These are phyloP conservation scores for Cinnamomum chago DNA, from an alignment of 164 flowering plant genomes.

Conservation along the genomic window DNA sequence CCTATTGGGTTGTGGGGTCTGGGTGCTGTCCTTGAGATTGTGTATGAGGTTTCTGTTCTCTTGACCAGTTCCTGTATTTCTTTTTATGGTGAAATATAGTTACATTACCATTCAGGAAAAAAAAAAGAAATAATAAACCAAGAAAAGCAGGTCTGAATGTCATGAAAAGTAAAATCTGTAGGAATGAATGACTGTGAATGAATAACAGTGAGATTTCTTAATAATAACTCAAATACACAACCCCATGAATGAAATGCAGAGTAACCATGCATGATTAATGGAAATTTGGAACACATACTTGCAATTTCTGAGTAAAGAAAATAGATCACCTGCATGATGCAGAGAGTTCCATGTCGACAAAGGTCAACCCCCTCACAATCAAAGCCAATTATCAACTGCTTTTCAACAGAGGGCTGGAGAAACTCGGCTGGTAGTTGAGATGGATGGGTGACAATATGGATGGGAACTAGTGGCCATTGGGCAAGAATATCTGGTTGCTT, in stretches of 20 bases:
- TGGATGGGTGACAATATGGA: conserved; percentile 60
- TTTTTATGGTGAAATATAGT: no score
- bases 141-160: no score
- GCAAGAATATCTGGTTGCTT: conserved; percentile 30
- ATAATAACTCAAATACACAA: neutral
- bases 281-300: neutral
- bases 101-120: no score
- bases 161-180: no score
- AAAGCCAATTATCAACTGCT: conserved; percentile 66
- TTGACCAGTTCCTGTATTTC: no score
- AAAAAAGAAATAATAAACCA: no score
- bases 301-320: neutral
- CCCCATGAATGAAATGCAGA: neutral
- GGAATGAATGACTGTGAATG: no score
- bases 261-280: neutral
- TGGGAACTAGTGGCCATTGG: conserved; percentile 36
- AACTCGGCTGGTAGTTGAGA: conserved; percentile 80
- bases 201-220: neutral
- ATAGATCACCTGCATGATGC: conserved; percentile 80
- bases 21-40: no score
- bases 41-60: no score
- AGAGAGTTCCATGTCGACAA: conserved; percentile 77
- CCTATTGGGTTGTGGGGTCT: no score
- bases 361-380: conserved; percentile 96
- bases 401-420: conserved; percentile 63